Base-by-base conservation (phyloP, 139 green algal species). In the Chlamydomonas schloesseri region DNA sequence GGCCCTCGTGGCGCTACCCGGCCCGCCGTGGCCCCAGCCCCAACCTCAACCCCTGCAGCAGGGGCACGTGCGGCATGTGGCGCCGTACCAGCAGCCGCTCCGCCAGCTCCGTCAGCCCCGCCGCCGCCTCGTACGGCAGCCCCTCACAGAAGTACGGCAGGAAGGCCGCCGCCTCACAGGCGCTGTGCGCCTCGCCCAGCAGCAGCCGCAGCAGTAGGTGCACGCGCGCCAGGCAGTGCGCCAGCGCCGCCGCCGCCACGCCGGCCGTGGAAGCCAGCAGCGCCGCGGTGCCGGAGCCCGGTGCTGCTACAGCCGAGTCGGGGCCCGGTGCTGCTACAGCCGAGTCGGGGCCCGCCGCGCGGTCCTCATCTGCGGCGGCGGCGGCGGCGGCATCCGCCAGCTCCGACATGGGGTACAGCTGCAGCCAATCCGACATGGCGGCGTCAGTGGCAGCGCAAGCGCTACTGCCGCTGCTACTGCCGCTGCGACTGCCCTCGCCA, bases 111-210 rank as follows among this genome's bases (percentile, higher is more conserved):
- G 42, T 69, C 53, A 79, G 8, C 53, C 79, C 81, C 36, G 81
- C 69, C 55, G 69, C 69, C 68, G 79, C 81, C 9, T 62, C 42
- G 81, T 87, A 87, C 81, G 81, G 81, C 68, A 79, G 33, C 36
- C 57, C 31, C 68, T n/a, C 14, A 18, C 26, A 4, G 33, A 87
- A 87, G 69, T 80, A 87, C 17, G 81, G 55, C 69, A 87, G 69
- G 81, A 87, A 87, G 3, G 71, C 53, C n/a, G n/a, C 46, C 2
- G 81, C 81, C 55, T 87, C 81, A 55, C 81, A 87, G 28, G 53
- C 53, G 69, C n/a, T 28, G 81, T 87, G 81, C 34, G 81, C 70
- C 53, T 87, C 81, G 14, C 81, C 81, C 24, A 80, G 69, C 81
- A 87, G 69, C 69, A 74, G 20, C 55, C 55, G 69, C 53, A 87